Evolutionary conservation across 139 green algal species (phyloP), one percentile per base, ranked within the genome.

Genomic region (Yamagishiella unicocca): DNA sequence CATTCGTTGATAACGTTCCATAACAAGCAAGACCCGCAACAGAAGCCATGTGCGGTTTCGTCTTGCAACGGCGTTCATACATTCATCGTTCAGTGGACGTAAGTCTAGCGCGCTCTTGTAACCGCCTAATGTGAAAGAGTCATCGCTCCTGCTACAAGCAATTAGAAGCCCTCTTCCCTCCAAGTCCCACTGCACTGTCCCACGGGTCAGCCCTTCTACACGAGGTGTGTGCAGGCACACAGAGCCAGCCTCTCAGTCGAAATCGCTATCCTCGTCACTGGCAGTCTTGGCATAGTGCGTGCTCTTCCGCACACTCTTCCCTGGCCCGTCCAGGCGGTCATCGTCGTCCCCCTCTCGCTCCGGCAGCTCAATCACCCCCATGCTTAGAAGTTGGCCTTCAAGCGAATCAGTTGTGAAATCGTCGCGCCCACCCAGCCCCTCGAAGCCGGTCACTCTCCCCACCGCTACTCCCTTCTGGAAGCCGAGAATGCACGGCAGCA

Each of bases 361-460:
- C 35, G 86, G 33, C 37, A 70, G 46, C 78, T 90, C 79, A 2
- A 93, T 50, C 17, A 94, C 83, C 38, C 88, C 86, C 29, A 86
- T 40, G 29, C 40, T 24, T 27, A 89, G 55, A 27, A 96, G 86
- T 40, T 74, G 87, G 8, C 90, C 43, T 74, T 96, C 94, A 40
- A 96, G 55, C 50, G 67, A 46, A 14, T 55, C 78, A n/a, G 95
- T 97, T n/a, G 87, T 67, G 79, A 97, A 98, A 91, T 97, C 94
- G 87, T 99, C 97, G 0, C 89, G 92, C 14, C 85, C 93, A 0
- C 97, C 96, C 10, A 99, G 88, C 9, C 95, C 93, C 43, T 98
- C 96, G 92, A 99, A 99, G 50, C 97, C 97, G 12, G 97, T 93
- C 5, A 98, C 61, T 17, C 95, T 71, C 46, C 96, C 96, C 58